Percentiles rank a stretch among this genome's conserved stretches.
These are phyloP conservation scores for Crucihimalaya himalaica DNA, from an alignment of 345 rosid genomes.

Conservation along the genomic window DNA sequence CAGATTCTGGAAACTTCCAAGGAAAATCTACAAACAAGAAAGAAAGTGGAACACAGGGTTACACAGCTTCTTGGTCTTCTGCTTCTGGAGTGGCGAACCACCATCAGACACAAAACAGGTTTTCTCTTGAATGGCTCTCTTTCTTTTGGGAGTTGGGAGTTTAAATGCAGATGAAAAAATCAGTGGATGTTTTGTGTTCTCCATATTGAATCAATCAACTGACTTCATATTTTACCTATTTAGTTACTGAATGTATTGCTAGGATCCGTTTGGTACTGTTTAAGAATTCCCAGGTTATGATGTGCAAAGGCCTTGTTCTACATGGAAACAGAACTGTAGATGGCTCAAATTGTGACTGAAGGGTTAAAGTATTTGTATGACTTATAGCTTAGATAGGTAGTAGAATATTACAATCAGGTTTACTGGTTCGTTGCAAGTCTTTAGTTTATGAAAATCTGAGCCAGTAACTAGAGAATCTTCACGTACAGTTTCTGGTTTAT, in stretches of 20 bases:
- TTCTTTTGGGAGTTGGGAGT: not conserved
- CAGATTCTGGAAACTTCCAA: conserved; percentile 64
- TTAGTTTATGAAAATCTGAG: not conserved
- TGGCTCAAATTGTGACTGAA: not conserved
- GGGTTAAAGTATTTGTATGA: not conserved
- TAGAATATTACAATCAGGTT: conserved; percentile 1
- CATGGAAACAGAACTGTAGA: not conserved
- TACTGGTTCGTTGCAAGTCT: not conserved
- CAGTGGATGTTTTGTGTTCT: not conserved
- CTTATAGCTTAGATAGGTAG: not conserved
- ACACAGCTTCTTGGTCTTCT: conserved; percentile 55
- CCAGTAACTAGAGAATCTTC: not conserved
- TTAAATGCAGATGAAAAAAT: not conserved
- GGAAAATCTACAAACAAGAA: conserved; percentile 69
- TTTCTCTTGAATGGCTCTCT: conserved; percentile 21
- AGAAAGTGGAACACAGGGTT: conserved; percentile 72
- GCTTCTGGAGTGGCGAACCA: conserved; percentile 48
- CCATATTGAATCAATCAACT: not conserved
- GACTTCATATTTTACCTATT: not conserved
- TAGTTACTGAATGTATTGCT: not conserved
- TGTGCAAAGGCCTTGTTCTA: not conserved
- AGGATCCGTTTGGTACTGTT: conserved; percentile 1
- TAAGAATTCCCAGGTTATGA: not conserved
- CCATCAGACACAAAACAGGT: conserved; percentile 57
- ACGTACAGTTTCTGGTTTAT: not conserved